Evolutionary conservation across 768 basidiomycete species (phyloP), one percentile per base, ranked within the genome.

Genomic region (Suillus sp.): DNA sequence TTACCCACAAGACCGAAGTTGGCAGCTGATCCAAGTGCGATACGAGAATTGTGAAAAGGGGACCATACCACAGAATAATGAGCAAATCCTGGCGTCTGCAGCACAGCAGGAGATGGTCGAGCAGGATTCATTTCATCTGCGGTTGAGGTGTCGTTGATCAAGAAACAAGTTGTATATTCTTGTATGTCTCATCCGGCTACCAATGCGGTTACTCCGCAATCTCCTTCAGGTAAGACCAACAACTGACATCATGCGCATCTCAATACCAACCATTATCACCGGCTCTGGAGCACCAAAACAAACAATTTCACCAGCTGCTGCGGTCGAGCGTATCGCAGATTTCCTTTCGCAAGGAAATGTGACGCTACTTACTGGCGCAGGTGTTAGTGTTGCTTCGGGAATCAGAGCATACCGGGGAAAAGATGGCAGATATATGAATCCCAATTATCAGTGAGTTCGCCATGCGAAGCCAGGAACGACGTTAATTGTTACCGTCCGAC

Each of bases 1-100:
- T 97, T 98, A 30, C 96, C 96, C 37, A 98, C 92, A 4, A 99
- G 82, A 3, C 96, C 96, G 75, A 94, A 98, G 77, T 98, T 96
- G 32, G 95, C 92, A 0, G 93, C 83, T 7, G 92, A 92, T 5
- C 93, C 91, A 38, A 94, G 79, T 1, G 93, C 93, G 48, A 94
- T 72, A 40, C 89, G 85, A 18, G 83, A 79, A 27, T 82, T 87
- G 73, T 91, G 89, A 71, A 95, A 95, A 4, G 93, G 93, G 0
- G 93, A 95, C 90, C 92, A 95, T 14, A 90, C 85, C 35, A 92
- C 67, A 5, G 86, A 78, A 72, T 93, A 94, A 72, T 94, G 93
- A 3, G 93, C 88, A 76, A 93, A 94, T 2, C 90, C 92, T 35
- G 91, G 90, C 0, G 92, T 94, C 37, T 89, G 86, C 14, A 91